Evolutionary conservation across 805 yeast genomes (phyloP).

Genomic region (Cephaloascus fragrans): DNA sequence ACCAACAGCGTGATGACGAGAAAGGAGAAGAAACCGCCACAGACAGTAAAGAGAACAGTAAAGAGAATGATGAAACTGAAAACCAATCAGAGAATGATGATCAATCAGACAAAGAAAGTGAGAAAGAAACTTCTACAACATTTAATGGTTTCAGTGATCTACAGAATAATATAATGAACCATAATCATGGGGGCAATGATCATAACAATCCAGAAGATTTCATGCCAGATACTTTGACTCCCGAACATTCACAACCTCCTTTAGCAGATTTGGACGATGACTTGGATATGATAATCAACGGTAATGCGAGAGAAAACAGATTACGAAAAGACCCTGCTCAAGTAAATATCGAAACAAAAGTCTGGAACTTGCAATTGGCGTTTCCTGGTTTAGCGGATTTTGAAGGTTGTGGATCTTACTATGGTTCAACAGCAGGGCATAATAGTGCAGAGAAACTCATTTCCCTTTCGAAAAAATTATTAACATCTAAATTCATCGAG

Average conservation of each 20-base stretch:
- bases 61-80: slow-evolving; percentile 2
- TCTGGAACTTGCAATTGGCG: slow-evolving; percentile 38
- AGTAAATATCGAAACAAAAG: neutral
- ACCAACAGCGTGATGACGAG: slow-evolving; percentile 17
- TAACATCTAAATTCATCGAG: slow-evolving; percentile 19
- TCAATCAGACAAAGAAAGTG: neutral
- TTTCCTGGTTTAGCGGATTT: slow-evolving; percentile 42
- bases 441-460: slow-evolving; percentile 15
- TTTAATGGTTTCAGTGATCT: slow-evolving; percentile 3
- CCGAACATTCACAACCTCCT: slow-evolving; percentile 1
- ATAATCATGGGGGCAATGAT: slow-evolving; percentile 3
- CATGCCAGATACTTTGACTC: neutral
- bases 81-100: slow-evolving; percentile 1
- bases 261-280: slow-evolving; percentile 22
- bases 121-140: slow-evolving; percentile 3
- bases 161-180: neutral
- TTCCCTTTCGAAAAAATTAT: slow-evolving; percentile 18
- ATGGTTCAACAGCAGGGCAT: slow-evolving; percentile 16
- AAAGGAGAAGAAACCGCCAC: slow-evolving; percentile 6
- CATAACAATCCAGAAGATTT: slow-evolving; percentile 1
- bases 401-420: slow-evolving; percentile 24
- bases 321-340: slow-evolving; percentile 2
- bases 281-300: slow-evolving; percentile 20
- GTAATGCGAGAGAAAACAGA: slow-evolving; percentile 5
- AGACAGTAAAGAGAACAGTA: slow-evolving; percentile 2